A percentile compares a stretch with the other conserved stretches of the same genome.
phyloP scores from a whole-genome alignment of 306 rosid genomes.

The apple (Malus domestica) region ASM211411v1 NC_041802.1:1953001-1953500 shows the following conservation, averaged over 20 bases:
- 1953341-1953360: slow-evolving; percentile 32
- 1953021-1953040: background rate
- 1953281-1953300: slow-evolving; percentile 82
- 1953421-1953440: slow-evolving; percentile 42
- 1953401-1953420: slow-evolving; percentile 48
- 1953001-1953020: background rate
- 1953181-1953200: slow-evolving; percentile 86
- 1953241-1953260: slow-evolving; percentile 93
- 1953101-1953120: background rate
- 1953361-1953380: slow-evolving; percentile 41
- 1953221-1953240: slow-evolving; percentile 95
- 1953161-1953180: background rate
- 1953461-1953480: slow-evolving; percentile 46
- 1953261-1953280: slow-evolving; percentile 90
- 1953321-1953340: slow-evolving; percentile 28
- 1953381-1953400: slow-evolving; percentile 54
- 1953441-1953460: slow-evolving; percentile 1
- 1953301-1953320: slow-evolving; percentile 80
- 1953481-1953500: slow-evolving; percentile 20
- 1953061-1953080: background rate
- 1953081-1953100: background rate
- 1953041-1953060: slow-evolving; percentile 10
- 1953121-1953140: slow-evolving; percentile 6
- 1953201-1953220: slow-evolving; percentile 88
- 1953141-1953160: slow-evolving; percentile 27